phyloP scores from a whole-genome alignment of 2,329 filamentous ascomycete genomes.

The Cercospora sp. region DNA sequence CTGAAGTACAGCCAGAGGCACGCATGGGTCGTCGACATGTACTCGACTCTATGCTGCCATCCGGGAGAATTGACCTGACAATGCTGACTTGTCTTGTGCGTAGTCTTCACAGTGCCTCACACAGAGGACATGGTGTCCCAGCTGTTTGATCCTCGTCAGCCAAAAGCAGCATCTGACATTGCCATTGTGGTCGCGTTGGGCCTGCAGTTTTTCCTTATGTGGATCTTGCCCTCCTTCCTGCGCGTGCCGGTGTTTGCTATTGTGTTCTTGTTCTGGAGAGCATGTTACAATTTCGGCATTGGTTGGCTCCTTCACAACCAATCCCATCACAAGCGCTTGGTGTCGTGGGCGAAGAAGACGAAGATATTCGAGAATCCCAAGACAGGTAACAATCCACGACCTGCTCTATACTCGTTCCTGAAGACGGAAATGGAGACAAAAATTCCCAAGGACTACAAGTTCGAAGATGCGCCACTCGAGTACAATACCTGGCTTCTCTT shows the following conservation, averaged over 20 bases:
- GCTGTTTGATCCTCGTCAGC: conserved; percentile 87
- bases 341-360: conserved; percentile 83
- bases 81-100: conserved; percentile 30
- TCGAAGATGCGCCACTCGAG: conserved; percentile 89
- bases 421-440: conserved; percentile 92
- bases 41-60: conserved; percentile 1
- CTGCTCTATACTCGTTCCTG: conserved; percentile 77
- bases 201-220: conserved; percentile 72
- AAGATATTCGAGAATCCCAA: conserved; percentile 82
- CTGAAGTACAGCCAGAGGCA: conserved; percentile 17
- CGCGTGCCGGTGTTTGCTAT: conserved; percentile 77
- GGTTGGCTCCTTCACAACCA: conserved; percentile 85
- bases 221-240: conserved; percentile 66
- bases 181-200: conserved; percentile 77
- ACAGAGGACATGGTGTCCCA: conserved; percentile 99
- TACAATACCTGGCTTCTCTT: conserved; percentile 99
- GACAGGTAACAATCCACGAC: conserved; percentile 78
- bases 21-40: conserved; percentile 4
- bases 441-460: conserved; percentile 88
- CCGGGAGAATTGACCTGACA: conserved; percentile 10
- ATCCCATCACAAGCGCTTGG: conserved; percentile 81
- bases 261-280: conserved; percentile 89
- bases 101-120: conserved; percentile 92
- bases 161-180: conserved; percentile 89
- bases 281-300: conserved; percentile 90